Evolutionary conservation across 805 yeast species (phyloP).

Genomic region (Maudiozyma turicensis): DNA sequence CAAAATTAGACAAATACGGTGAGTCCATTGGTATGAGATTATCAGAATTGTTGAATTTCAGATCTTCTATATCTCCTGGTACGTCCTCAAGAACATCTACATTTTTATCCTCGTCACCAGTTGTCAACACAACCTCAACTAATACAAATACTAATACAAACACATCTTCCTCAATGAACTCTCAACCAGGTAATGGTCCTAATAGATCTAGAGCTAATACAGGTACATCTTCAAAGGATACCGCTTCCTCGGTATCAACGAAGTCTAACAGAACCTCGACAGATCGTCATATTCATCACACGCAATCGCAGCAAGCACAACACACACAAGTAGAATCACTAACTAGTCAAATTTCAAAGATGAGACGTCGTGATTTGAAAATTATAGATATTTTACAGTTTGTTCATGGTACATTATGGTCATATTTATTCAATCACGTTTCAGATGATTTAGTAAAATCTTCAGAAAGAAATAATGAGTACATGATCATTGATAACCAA

Average conservation of each 20-base stretch:
- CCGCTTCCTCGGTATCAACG: neutral
- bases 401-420: constrained; percentile 68
- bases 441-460: constrained; percentile 72
- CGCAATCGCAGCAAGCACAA: no score
- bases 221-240: neutral
- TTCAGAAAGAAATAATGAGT: constrained; percentile 54
- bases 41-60: constrained; percentile 44
- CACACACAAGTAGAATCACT: constrained; percentile 11
- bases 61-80: constrained; percentile 21
- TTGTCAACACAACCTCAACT: neutral
- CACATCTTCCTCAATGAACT: neutral
- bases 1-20: constrained; percentile 60
- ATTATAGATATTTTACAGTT: constrained; percentile 63
- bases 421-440: constrained; percentile 58
- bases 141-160: neutral
- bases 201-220: constrained; percentile 1
- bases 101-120: constrained; percentile 7
- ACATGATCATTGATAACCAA: constrained; percentile 71
- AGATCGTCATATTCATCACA: constrained; percentile 3
- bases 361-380: constrained; percentile 45
- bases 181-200: neutral
- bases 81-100: constrained; percentile 12
- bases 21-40: constrained; percentile 63
- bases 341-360: constrained; percentile 16
- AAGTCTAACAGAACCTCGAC: neutral